Base-by-base conservation (phyloP, 2,329 filamentous ascomycete genomes). In the Epichloe bromicola region DNA sequence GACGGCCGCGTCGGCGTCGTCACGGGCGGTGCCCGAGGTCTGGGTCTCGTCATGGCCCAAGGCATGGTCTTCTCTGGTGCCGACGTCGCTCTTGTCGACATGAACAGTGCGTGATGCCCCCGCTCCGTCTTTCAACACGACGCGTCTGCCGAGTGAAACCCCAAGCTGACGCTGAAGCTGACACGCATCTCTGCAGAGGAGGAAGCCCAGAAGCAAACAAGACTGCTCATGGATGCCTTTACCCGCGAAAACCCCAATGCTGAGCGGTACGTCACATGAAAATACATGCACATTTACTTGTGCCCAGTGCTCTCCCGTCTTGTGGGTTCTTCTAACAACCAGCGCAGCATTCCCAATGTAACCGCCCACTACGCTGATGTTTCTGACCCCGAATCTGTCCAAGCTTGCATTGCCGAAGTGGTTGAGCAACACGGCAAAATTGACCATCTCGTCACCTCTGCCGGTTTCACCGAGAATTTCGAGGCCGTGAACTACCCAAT, bases 391-490 rank as follows among this genome's bases (percentile, higher is more conserved):
- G 79, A 82, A 46, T 91, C 87, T 6, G 90, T 96, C 55, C 82
- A 86, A 52, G 68, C 73, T 34, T 85, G 85, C 59, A 76, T 96
- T 58, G 72, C 74, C 38, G 84, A 88, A 54, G 78, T 69, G 36
- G 55, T 68, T 38, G 55, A 61, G 46, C 58, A 61, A 30, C 90
- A 95, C 65, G 83, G 84, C 68, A 85, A 86, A 67, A 88, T 96
- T 59, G 89, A 95, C 70, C 84, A 88, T 68, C 78, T 97, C 26
- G 90, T 97, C 60, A 96, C 91, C 26, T 94, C 88, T n/a, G 91
- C 91, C 47, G 91, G 91, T 44, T 95, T 97, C 72, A 93, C 88
- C 14, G 91, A 96, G 73, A 96, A 96, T 73, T 94, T 89, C 63
- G 85, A 94, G 61, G 91, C 91, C 45, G 85, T 90, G 61, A 82